Base-by-base conservation (phyloP, 2,329 filamentous ascomycete genomes). In the Neofusicoccum ribis region DNA sequence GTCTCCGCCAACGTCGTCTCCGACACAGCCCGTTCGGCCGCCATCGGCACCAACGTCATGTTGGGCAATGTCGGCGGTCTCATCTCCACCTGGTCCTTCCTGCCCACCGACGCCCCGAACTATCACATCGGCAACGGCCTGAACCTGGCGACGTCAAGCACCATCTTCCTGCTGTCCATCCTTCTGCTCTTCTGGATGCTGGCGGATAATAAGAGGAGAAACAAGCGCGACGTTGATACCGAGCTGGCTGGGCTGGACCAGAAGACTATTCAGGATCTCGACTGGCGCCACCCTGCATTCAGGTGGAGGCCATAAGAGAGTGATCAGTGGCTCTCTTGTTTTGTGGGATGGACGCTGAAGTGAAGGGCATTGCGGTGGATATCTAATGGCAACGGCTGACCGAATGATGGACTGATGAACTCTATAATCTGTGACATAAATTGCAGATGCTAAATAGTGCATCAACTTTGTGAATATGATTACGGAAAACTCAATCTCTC, bases 61-160 rank as follows among this genome's bases (percentile, higher is more conserved):
- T 79, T 90, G 27, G 90, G 89, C 34, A 91, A 91, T 63, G 73
- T 91, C n/a, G 90, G 90, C 2, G 90, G 89, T 0, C 74, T 91
- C 39, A 83, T 90, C 65, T 83, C 85, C 1, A 89, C 86, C 0
- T 91, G 88, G 88, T 83, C 81, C 1, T 91, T 89, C 76, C 70
- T 91, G 15, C 83, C 84, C 0, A 85, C 78, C 69, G 89, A 91
- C 71, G 85, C 70, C 0, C 89, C 89, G 0, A 76, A 91, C 65
- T 92, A 87, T 70, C 86, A 81, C 67, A 90, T 91, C 64, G 89
- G 89, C 1, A 91, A 91, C 71, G 89, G 89, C 0, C 74, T 92
- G 41, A 92, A 92, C 72, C 71, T 91, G 49, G 89, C 85, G 0
- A 87, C 86, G 0, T 81, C 82, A n/a, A 81, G 80, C n/a, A 78